Conservation (phyloP, 108 stramenopile species). For the Nannochloropsis gaditana region DNA sequence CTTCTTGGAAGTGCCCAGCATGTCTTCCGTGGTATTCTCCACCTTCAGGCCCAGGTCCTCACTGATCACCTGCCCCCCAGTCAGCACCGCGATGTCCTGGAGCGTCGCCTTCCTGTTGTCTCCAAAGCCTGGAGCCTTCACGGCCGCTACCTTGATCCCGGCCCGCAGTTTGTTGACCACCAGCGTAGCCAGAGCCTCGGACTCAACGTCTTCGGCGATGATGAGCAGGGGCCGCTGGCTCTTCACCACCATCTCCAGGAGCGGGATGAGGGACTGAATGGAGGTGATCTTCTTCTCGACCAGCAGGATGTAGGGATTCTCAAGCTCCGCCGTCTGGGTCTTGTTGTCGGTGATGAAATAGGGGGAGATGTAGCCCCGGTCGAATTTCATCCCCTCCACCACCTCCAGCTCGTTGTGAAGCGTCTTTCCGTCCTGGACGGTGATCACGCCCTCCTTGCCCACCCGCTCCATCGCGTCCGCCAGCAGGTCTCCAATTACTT, state of each 20-base stretch:
- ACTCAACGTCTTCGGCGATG: conserved; percentile 98
- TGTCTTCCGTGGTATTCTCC: conserved; percentile 79
- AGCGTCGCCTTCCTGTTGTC: conserved; percentile 99
- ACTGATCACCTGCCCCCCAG: conserved; percentile 94
- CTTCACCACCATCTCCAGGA: conserved; percentile 90
- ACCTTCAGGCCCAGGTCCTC: conserved; percentile 97
- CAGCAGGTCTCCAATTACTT: conserved; percentile 85
- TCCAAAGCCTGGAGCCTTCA: conserved; percentile 99
- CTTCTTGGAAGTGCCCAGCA: conserved; percentile 85
- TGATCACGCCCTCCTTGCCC: conserved; percentile 99
- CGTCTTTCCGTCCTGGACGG: conserved; percentile 98
- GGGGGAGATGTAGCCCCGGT: conserved; percentile 97
- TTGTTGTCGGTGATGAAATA: conserved; percentile 99
- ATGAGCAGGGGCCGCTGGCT: conserved; percentile 84
- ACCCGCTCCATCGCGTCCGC: conserved; percentile 98
- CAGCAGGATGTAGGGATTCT: conserved; percentile 90
- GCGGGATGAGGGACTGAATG: conserved; percentile 86
- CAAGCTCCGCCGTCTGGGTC: conserved; percentile 84
- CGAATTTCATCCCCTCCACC: conserved; percentile 99
- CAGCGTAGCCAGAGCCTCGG: conserved; percentile 93
- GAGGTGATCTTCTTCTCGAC: conserved; percentile 98
- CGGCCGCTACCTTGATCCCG: conserved; percentile 98
- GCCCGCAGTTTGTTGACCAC: conserved; percentile 99
- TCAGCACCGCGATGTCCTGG: conserved; percentile 97
- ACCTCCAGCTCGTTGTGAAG: conserved; percentile 97